Evolutionary conservation across 176 grass and related monocot genomes (phyloP), one percentile per base, ranked within the genome.

Genomic region (Elaeis guineensis): DNA sequence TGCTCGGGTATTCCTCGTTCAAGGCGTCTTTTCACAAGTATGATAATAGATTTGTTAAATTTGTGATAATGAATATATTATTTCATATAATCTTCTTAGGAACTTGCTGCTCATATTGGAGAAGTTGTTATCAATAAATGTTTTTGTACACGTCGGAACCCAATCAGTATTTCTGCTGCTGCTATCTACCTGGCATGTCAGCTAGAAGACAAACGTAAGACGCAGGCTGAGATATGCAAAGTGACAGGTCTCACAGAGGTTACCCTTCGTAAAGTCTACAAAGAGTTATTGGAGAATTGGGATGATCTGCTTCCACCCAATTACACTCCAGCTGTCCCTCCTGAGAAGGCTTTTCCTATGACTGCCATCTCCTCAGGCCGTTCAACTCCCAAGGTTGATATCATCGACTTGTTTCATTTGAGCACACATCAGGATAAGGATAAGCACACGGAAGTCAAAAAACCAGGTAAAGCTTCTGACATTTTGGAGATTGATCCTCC

Each of bases 121-220:
- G 87, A 91, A 73, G 93, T 97, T 23, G 93, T 97, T 25, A 82
- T 97, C 22, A 97, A 97, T 32, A 97, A 97, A 65, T 97, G 87
- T 58, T 97, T 97, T 70, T 97, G 93, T 62, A 97, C 87, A 50
- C 29, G 93, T 29, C 69, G 87, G 16, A 97, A 97, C 67, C 93
- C 93, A 49, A 97, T 97, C 65, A 97, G 93, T 69, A 97, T 97
- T 80, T 97, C 93, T 53, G 93, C 93, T 66, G 93, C 93, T 57
- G 93, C 93, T 55, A 97, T 97, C 58, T 91, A 97, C 55, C 78
- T 97, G 28, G 93, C 93, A 61, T 97, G 93, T 53, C 93, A 97
- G 66, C 84, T 97, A 0, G 93, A 97, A 66, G 93, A 97, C 73
- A 91, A 97, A 21, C 87, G 93, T 2, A 97, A 97, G 75, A 97